Percentiles rank a stretch among this genome's conserved stretches.
phyloP scores from a whole-genome alignment of 345 rosid species.

The Sonneratia alba region DNA sequence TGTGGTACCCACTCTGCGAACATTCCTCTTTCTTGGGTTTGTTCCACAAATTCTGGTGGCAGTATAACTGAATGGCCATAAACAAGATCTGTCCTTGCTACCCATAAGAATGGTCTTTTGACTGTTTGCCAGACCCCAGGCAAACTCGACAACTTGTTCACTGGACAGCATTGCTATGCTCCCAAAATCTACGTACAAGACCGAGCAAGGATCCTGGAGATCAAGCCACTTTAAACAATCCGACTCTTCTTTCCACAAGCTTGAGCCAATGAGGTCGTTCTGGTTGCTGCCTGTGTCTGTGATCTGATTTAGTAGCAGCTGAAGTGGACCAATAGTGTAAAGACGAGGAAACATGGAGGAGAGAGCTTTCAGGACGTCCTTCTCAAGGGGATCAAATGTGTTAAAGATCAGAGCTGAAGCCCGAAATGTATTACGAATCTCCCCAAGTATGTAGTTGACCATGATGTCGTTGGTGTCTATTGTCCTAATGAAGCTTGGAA shows the following conservation, averaged over 20 bases:
- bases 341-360: conserved; percentile 9
- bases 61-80: not conserved
- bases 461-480: conserved; percentile 1
- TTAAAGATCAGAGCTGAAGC: conserved; percentile 5
- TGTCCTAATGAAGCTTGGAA: conserved; percentile 9
- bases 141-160: conserved; percentile 8
- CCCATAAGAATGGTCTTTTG: conserved; percentile 5
- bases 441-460: conserved; percentile 1
- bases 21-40: conserved; percentile 6
- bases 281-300: not conserved
- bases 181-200: conserved; percentile 9
- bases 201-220: conserved; percentile 4
- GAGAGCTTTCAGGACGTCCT: conserved; percentile 5
- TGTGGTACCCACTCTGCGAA: conserved; percentile 3
- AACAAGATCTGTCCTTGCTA: conserved; percentile 8
- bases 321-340: conserved; percentile 10
- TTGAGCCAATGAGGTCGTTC: not conserved
- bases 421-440: not conserved
- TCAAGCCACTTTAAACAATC: conserved; percentile 8
- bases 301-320: not conserved
- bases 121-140: conserved; percentile 12
- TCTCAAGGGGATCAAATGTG: conserved; percentile 10
- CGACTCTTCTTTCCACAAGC: conserved; percentile 9
- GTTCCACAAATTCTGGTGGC: conserved; percentile 5
- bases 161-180: conserved; percentile 4